Evolutionary conservation across 2,329 filamentous ascomycete species (phyloP).

Genomic region (Endocalyx cinctus): DNA sequence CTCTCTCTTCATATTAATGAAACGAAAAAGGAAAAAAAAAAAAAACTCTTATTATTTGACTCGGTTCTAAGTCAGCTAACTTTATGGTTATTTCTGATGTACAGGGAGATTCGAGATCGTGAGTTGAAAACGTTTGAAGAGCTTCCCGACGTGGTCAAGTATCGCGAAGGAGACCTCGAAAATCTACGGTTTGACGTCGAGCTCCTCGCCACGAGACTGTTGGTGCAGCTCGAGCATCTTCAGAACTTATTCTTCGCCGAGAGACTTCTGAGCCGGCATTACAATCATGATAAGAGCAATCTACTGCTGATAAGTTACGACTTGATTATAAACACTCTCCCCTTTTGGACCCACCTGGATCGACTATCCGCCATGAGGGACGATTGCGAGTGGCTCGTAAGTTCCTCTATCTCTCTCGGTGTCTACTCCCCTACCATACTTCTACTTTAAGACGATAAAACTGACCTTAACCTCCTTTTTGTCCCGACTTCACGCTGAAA

Average conservation of each 20-base stretch:
- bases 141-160: conserved; percentile 35
- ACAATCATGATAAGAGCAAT: conserved; percentile 28
- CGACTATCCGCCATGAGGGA: conserved; percentile 34
- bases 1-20: no score
- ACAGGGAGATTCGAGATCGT: conserved; percentile 32
- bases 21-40: no score
- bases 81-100: conserved; percentile 4
- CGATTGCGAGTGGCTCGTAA: conserved; percentile 44
- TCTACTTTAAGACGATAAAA: no score
- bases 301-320: conserved; percentile 40
- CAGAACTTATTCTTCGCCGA: conserved; percentile 57
- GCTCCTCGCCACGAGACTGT: conserved; percentile 37
- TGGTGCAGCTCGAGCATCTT: conserved; percentile 44
- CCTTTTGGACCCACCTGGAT: conserved; percentile 45
- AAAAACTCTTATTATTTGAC: no score
- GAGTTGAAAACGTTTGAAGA: conserved; percentile 27
- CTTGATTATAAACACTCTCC: conserved; percentile 40
- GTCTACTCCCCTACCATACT: no score
- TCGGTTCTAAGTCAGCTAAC: no score
- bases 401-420: conserved; percentile 5
- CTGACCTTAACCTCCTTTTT: no score
- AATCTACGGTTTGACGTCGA: conserved; percentile 23
- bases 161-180: conserved; percentile 33
- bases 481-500: neutral
- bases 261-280: conserved; percentile 44